Conservation (phyloP, 2,329 filamentous ascomycete genomes). For the Thermomyces lanuginosus region DNA sequence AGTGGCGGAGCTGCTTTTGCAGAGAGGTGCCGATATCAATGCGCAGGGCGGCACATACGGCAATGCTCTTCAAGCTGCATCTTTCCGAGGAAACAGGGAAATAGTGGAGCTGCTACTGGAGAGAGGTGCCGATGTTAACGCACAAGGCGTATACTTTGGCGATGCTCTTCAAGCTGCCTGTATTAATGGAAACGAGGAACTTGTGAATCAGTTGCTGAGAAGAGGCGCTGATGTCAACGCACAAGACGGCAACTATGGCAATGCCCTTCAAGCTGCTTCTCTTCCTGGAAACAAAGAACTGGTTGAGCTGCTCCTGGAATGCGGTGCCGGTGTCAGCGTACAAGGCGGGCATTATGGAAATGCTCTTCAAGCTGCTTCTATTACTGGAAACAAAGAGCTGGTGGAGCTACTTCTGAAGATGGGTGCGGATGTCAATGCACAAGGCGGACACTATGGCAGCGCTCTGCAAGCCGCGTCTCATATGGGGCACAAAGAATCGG, state of each 20-base stretch:
- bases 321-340: slow-evolving; percentile 1
- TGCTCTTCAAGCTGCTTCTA: not conserved
- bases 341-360: not conserved
- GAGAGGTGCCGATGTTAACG: not conserved
- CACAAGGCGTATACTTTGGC: slow-evolving; percentile 1
- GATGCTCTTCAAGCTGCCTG: slow-evolving; percentile 1
- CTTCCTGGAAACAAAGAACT: slow-evolving; percentile 5
- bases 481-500: slow-evolving; percentile 2
- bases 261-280: slow-evolving; percentile 10
- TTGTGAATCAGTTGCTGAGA: slow-evolving; percentile 5
- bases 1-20: slow-evolving; percentile 11
- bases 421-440: not conserved
- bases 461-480: slow-evolving; percentile 2
- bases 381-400: not conserved
- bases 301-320: slow-evolving; percentile 10
- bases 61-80: no score
- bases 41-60: no score
- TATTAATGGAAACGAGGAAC: slow-evolving; percentile 3
- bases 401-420: not conserved
- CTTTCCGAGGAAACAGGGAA: no score
- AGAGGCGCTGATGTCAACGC: not conserved
- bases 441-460: not conserved
- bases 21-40: slow-evolving; percentile 12
- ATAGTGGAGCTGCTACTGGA: not conserved
- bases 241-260: slow-evolving; percentile 3